Evolutionary conservation across 1,284 basidiomycete species (phyloP), one percentile per base, ranked within the genome.

Genomic region (Golubevia sp.): DNA sequence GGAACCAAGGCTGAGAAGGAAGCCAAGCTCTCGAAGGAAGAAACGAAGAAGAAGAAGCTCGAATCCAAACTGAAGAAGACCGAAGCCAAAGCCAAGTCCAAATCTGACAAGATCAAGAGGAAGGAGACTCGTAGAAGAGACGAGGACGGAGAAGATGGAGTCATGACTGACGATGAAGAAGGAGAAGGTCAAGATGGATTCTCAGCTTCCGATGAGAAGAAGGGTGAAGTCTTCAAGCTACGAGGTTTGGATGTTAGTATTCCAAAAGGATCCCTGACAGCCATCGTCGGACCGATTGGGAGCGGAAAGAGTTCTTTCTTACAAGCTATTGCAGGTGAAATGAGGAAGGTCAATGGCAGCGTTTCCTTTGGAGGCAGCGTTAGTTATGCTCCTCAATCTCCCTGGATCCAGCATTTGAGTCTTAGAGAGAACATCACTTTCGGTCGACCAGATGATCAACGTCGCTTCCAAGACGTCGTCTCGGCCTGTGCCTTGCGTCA

Each of bases 261-360:
- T 56, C 90, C 90, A 0, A 86, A 88, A 1, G 92, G 92, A 0
- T 86, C 90, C 67, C 86, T 94, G 15, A 88, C 90, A 3, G 92
- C 92, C 0, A 89, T 96, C 56, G 92, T 94, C 15, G 91, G 91
- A 6, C 85, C 87, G 1, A 89, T 92, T 49, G 91, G 91, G 0
- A 89, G 88, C 13, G 91, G 91, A 25, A 92, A 92, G 86, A 82
- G 70, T 15, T 56, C 56, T 5, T 51, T 70, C 2, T 50, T 70
- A 11, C 60, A 57, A 7, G 65, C 62, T 3, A 30, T 64, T 7
- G 62, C 59, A 24, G 65, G 65, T 21, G 65, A 64, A 38, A 64
- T 67, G 64, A 55, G 62, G 3, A 59, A 63, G 50, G 52, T 27
- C 2, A 7, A 21, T 8, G 68, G 65, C 4, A 55, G 23, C 30